Evolutionary conservation across 371 early-diverging fungal species (phyloP), one percentile per base, ranked within the genome.

Genomic region (Chytridiales sp.): DNA sequence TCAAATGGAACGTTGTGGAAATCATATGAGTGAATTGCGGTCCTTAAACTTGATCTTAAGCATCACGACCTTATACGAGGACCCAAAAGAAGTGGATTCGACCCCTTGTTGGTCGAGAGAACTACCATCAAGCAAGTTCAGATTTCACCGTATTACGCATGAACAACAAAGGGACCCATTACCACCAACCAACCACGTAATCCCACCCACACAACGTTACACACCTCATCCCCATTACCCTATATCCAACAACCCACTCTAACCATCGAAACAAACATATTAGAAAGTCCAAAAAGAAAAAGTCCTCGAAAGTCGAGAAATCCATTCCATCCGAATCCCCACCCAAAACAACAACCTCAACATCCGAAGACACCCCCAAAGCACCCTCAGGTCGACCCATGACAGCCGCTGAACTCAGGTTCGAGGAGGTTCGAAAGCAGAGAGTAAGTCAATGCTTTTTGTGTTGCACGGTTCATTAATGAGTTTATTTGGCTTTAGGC

Each of bases 391-490:
- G 49, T 4, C 49, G 54, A 22, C 34, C 17, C n/a, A 59, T 57
- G 39, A 83, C 83, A 8, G 71, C 67, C 6, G 83, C 81, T 4
- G 80, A 83, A 66, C 58, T 62, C 17, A 65, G 66, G 26, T 73
- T 75, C 38, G 78, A 79, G 34, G 75, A 79, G 27, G 55, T 63
- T 1, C 68, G 59, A 51, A 53, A 30, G 48, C 64, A 79, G 46
- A 65, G 83, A 22, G 72, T 72, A 52, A 38, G 59, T 15, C 27
- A 6, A 15, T 47, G 17, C 22, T 5, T 31, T 64, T 41, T 8
- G 27, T 31, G 13, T 22, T 27, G 30, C 13, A n/a, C n/a, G n/a
- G n/a, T 1, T 46, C 29, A 13, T 64, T 0, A 17, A 5, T 36
- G 36, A n/a, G 47, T 3, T 9, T 39, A n/a, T n/a, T n/a, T n/a